Percentiles rank a stretch among this genome's conserved stretches.
Evolutionary conservation across 768 basidiomycete genomes (phyloP).

Genomic region (Antrodiella citrinella): DNA sequence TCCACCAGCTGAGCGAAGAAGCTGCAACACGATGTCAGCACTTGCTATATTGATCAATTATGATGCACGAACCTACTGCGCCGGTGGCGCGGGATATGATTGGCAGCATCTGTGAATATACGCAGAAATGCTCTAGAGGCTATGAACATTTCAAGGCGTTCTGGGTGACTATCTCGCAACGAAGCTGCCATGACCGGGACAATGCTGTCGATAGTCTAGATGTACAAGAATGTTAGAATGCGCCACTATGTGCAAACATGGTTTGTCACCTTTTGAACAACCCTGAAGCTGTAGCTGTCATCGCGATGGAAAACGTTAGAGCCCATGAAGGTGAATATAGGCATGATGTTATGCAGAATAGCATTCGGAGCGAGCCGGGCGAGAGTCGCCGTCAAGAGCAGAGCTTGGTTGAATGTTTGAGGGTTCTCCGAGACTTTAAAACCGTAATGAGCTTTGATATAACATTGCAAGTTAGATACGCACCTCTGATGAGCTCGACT

Average conservation of each 20-base stretch:
- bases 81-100: conserved; percentile 88
- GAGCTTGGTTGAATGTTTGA: conserved; percentile 89
- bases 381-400: conserved; percentile 79
- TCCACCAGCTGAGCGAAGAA: conserved; percentile 87
- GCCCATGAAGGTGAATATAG: conserved; percentile 99
- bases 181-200: conserved; percentile 89
- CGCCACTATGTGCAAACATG: background rate
- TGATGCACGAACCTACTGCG: conserved; percentile 61
- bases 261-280: conserved; percentile 92
- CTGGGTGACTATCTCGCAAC: conserved; percentile 48
- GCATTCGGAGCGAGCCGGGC: conserved; percentile 83
- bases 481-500: conserved; percentile 81
- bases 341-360: conserved; percentile 92
- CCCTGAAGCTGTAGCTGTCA: conserved; percentile 90
- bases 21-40: conserved; percentile 27
- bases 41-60: too few species aligned
- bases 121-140: conserved; percentile 75
- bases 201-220: conserved; percentile 84
- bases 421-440: conserved; percentile 79
- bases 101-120: conserved; percentile 89
- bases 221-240: background rate
- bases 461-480: conserved; percentile 15
- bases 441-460: background rate
- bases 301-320: conserved; percentile 97
- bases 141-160: conserved; percentile 53